These are phyloP conservation scores for Paecilomyces fulvus DNA, from an alignment of 2,329 filamentous ascomycete species.

Conservation along the genomic window DNA sequence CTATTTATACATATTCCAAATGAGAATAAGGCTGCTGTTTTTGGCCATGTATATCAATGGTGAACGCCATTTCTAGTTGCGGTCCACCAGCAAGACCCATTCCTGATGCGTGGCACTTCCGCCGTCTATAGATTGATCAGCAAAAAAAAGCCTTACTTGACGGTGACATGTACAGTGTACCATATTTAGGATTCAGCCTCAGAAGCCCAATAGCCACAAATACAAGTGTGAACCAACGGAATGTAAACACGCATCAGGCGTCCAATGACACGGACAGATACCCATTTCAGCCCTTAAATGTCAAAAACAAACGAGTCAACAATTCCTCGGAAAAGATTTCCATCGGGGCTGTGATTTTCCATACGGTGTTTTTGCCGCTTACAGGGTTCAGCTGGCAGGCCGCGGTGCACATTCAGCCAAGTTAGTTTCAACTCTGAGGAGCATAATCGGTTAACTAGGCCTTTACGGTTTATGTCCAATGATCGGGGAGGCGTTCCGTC, in stretches of 20 bases:
- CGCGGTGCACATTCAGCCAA: not conserved
- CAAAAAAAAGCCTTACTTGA: not conserved
- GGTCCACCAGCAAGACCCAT: not conserved
- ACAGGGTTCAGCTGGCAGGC: not conserved
- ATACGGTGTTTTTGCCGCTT: not conserved
- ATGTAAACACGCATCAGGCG: not conserved
- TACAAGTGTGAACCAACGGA: not conserved
- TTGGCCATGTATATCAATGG: not conserved
- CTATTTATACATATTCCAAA: not conserved
- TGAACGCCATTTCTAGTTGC: not conserved
- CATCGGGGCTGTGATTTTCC: not conserved
- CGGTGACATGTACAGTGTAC: not conserved
- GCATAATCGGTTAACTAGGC: too few species aligned
- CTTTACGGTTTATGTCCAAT: too few species aligned
- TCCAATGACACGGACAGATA: not conserved
- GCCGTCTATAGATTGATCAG: not conserved
- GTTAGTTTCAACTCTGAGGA: not conserved
- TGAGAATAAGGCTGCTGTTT: not conserved
- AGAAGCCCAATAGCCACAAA: not conserved
- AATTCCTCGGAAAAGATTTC: not conserved
- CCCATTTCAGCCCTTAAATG: not conserved
- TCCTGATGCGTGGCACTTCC: not conserved
- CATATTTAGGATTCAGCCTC: not conserved
- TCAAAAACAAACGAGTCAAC: not conserved
- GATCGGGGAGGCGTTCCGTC: too few species aligned